A percentile compares a stretch with the other conserved stretches of the same genome.
phyloP scores from a whole-genome alignment of 139 green algal genomes.

The Chlorella vulgaris region DNA sequence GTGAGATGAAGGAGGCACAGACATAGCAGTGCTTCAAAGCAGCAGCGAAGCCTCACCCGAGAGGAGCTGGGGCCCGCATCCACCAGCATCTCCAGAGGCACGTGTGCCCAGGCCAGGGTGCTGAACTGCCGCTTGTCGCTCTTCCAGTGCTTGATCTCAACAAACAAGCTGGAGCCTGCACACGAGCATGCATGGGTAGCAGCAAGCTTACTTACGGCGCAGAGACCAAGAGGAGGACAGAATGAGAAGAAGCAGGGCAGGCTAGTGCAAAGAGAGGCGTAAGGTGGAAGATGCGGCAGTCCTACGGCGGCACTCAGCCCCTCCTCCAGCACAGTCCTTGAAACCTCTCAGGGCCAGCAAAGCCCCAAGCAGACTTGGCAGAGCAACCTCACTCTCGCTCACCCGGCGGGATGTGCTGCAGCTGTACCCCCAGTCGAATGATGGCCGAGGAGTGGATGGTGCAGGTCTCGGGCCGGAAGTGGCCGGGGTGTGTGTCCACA shows the following conservation, averaged over 20 bases:
- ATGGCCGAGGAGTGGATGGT: conserved; percentile 41
- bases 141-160: conserved; percentile 59
- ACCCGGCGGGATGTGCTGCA: conserved; percentile 41
- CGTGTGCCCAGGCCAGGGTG: conserved; percentile 48
- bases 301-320: not conserved
- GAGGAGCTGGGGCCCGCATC: conserved; percentile 19
- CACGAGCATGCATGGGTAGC: not conserved
- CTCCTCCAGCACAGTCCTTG: not conserved
- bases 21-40: not conserved
- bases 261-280: not conserved
- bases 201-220: not conserved
- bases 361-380: not conserved
- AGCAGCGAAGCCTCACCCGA: conserved; percentile 4
- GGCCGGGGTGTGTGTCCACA: conserved; percentile 48
- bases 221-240: not conserved
- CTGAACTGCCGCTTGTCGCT: conserved; percentile 31
- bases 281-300: not conserved
- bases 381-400: not conserved
- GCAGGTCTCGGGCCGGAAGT: conserved; percentile 26
- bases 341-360: not conserved
- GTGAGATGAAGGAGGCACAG: not conserved
- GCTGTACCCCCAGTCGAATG: conserved; percentile 38
- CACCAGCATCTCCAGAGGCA: conserved; percentile 41
- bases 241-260: no score
- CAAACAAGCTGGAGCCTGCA: conserved; percentile 43